Percentiles rank a stretch among this genome's conserved stretches.
These are phyloP conservation scores for Amaranthus palmeri DNA, from an alignment of 148 eudicot genomes.

Conservation along the genomic window DNA sequence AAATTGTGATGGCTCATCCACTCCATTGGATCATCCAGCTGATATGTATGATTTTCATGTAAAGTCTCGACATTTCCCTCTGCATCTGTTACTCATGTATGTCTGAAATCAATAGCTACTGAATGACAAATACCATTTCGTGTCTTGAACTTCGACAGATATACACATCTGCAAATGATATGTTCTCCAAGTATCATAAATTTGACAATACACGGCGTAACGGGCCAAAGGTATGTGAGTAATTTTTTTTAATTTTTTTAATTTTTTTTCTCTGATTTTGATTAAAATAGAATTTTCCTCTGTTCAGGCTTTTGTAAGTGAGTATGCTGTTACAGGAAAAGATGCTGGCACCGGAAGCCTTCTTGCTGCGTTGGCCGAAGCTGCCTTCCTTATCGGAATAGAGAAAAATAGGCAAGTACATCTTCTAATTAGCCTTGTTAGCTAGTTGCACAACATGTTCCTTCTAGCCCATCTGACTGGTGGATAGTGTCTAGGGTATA, in stretches of 20 bases:
- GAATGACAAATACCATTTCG: slow-evolving; percentile 2
- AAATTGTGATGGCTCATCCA: slow-evolving; percentile 67
- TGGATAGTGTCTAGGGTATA: background rate
- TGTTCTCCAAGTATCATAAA: slow-evolving; percentile 49
- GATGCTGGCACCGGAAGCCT: slow-evolving; percentile 81
- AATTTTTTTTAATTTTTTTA: background rate
- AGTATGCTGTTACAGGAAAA: slow-evolving; percentile 72
- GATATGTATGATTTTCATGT: slow-evolving; percentile 90
- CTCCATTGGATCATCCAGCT: slow-evolving; percentile 76
- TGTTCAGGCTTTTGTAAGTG: slow-evolving; percentile 92
- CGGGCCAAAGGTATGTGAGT: slow-evolving; percentile 65
- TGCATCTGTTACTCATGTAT: background rate
- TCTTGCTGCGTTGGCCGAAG: slow-evolving; percentile 82
- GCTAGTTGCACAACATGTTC: background rate
- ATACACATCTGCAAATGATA: slow-evolving; percentile 45
- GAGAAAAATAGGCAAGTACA: slow-evolving; percentile 65
- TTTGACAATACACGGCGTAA: slow-evolving; percentile 54
- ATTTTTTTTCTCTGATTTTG: no score
- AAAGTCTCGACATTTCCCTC: slow-evolving; percentile 23
- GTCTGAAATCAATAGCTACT: background rate
- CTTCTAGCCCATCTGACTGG: background rate
- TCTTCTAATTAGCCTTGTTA: background rate
- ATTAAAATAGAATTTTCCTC: background rate
- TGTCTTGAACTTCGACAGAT: slow-evolving; percentile 34
- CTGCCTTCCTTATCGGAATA: slow-evolving; percentile 84